Base-by-base conservation (phyloP, 352 stramenopile genomes). In the Phytopythium delawarense region DNA sequence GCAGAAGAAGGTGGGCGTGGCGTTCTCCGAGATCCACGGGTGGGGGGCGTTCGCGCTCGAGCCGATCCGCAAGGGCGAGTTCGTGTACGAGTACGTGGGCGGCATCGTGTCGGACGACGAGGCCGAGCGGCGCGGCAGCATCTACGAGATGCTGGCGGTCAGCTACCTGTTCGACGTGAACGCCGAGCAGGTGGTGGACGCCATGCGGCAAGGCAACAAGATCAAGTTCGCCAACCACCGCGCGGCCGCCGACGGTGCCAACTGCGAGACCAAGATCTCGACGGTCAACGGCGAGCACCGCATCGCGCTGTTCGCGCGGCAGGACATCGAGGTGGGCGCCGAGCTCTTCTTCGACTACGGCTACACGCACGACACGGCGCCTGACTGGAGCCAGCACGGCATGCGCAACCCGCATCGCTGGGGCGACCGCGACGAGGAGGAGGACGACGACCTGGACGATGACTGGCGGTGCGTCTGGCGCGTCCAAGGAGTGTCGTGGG, bases 101-200 rank as follows among this genome's bases (percentile, higher is more conserved):
- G 72, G 72, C n/a, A 50, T 91, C 5, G 86, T 92, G 49, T 80
- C 76, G 16, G 75, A 92, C 40, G 76, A 88, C n/a, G 84, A 94
- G 37, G 84, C 84, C 7, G 84, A 94, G 60, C 79, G 84, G 12
- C 83, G 84, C 55, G 92, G 91, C 5, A 78, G 69, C 12, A 79
- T 97, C n/a, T 96, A 97, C 63, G 73, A 91, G 44, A 79, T 84
- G 30, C 75, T 88, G 57, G 51, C 46, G 7, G 62, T 90, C 30
- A 91, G 80, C 39, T 98, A 96, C 62, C 65, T 98, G 2, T 99
- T 98, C 72, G 91, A 98, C 59, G 64, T 98, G 13, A 97, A 92
- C 62, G 84, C 74, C 3, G 93, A 98, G 12, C 84, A 87, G 52
- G 85, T 96, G 25, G 79, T 99, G 34, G 96, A 98, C 68, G 93